Percentiles rank a stretch among this genome's conserved stretches.
phyloP scores from a whole-genome alignment of 1,284 basidiomycete genomes.

The Puccinia novopanici region DNA sequence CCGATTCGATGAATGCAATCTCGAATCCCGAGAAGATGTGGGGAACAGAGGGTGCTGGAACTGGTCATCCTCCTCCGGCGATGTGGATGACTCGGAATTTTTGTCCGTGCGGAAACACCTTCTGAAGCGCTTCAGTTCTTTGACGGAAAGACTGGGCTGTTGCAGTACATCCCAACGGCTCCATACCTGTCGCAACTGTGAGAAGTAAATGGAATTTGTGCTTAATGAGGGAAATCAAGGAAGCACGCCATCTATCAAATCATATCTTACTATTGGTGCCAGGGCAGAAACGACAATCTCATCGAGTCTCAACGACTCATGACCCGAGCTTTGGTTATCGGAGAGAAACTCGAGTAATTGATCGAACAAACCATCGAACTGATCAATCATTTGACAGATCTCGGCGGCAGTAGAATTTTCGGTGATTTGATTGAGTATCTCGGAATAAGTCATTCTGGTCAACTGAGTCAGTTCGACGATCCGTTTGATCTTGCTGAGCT shows the following conservation, averaged over 20 bases:
- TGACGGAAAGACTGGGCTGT: constrained; percentile 67
- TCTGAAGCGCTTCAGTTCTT: constrained; percentile 69
- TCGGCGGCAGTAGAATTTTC: constrained; percentile 30
- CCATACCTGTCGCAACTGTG: constrained; percentile 67
- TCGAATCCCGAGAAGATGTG: constrained; percentile 8
- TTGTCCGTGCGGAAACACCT: constrained; percentile 66
- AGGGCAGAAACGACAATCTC: constrained; percentile 90
- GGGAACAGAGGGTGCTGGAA: constrained; percentile 28
- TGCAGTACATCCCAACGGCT: constrained; percentile 72
- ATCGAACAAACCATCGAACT: constrained; percentile 71
- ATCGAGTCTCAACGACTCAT: constrained; percentile 64
- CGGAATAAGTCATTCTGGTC: constrained; percentile 29
- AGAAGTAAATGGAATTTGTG: constrained; percentile 52
- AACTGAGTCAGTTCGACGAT: constrained; percentile 38
- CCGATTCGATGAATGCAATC: constrained; percentile 32
- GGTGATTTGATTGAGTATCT: constrained; percentile 34
- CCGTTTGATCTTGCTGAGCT: constrained; percentile 53
- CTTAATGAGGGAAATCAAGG: constrained; percentile 56
- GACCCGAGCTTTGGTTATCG: constrained; percentile 63
- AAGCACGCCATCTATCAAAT: constrained; percentile 53
- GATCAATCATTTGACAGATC: constrained; percentile 70
- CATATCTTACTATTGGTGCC: constrained; percentile 68
- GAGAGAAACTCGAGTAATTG: constrained; percentile 78
- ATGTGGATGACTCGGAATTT: constrained; percentile 22
- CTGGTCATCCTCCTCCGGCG: constrained; percentile 44